A percentile compares a stretch with the other conserved stretches of the same genome.
These are phyloP conservation scores for Fragilaria crotonensis DNA, from an alignment of 108 stramenopile species.

Conservation along the genomic window DNA sequence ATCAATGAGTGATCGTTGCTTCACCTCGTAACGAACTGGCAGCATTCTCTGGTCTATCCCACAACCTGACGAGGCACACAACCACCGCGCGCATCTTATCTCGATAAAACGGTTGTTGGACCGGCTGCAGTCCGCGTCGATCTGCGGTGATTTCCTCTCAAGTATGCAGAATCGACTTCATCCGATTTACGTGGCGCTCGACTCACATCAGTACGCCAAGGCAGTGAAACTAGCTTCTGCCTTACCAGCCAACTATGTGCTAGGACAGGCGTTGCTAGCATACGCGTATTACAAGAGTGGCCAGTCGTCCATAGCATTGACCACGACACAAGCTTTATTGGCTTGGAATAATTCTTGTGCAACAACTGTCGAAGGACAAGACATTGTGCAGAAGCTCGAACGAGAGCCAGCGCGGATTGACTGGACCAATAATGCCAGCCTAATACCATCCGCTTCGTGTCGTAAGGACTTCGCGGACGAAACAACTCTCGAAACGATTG, in stretches of 20 bases:
- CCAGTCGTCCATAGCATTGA: conserved; percentile 40
- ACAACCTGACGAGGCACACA: too few species aligned
- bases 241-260: conserved; percentile 24
- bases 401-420: neutral
- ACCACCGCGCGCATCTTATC: too few species aligned
- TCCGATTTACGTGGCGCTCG: conserved; percentile 64
- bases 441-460: neutral
- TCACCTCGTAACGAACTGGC: too few species aligned
- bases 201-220: conserved; percentile 49
- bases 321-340: conserved; percentile 33
- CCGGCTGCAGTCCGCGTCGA: too few species aligned
- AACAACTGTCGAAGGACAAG: neutral
- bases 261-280: conserved; percentile 52
- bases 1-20: too few species aligned
- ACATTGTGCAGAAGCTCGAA: neutral
- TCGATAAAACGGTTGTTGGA: too few species aligned
- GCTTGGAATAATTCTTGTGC: conserved; percentile 2
- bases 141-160: too few species aligned
- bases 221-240: conserved; percentile 58
- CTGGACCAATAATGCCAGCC: neutral
- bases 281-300: conserved; percentile 55
- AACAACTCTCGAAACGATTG: conserved; percentile 39
- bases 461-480: conserved; percentile 2
- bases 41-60: too few species aligned
- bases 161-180: conserved; percentile 24